Evolutionary conservation across 345 rosid genomes (phyloP).

Genomic region (Arabidopsis arenosa): DNA sequence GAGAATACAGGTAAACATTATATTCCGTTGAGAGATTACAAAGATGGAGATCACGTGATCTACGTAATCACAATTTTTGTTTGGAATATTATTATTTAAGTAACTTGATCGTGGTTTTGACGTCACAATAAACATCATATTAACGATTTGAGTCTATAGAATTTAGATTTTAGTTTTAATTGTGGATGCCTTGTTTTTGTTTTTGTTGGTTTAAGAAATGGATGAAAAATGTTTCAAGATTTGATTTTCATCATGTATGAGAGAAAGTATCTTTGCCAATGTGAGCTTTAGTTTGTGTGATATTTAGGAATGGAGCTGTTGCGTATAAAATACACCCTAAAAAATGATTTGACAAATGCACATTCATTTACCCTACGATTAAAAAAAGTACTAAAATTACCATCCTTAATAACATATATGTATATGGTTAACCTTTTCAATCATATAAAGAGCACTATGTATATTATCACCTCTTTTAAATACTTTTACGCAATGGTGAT

Average conservation of each 20-base stretch:
- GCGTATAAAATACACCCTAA: not conserved
- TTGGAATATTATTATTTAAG: not conserved
- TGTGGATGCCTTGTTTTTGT: not conserved
- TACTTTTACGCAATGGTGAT: constrained; percentile 12
- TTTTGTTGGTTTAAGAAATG: not conserved
- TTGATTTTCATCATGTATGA: not conserved
- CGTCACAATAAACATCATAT: not conserved
- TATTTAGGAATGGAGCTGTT: constrained; percentile 1
- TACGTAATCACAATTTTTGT: constrained; percentile 7
- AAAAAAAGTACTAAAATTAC: not conserved
- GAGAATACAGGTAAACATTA: constrained; percentile 29
- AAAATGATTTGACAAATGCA: not conserved
- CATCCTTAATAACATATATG: not conserved
- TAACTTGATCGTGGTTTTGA: constrained; percentile 13
- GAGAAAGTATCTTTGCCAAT: not conserved
- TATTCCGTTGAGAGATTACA: constrained; percentile 14
- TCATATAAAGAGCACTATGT: not conserved
- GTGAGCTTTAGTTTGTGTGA: not conserved
- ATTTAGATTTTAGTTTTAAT: not conserved
- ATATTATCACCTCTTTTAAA: not conserved
- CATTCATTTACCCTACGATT: not conserved
- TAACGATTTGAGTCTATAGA: not conserved
- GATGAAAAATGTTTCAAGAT: not conserved
- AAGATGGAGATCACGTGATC: constrained; percentile 28
- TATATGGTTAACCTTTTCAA: not conserved